Evolutionary conservation across 257 asterid genomes (phyloP).

Genomic region (Buddleja alternifolia): DNA sequence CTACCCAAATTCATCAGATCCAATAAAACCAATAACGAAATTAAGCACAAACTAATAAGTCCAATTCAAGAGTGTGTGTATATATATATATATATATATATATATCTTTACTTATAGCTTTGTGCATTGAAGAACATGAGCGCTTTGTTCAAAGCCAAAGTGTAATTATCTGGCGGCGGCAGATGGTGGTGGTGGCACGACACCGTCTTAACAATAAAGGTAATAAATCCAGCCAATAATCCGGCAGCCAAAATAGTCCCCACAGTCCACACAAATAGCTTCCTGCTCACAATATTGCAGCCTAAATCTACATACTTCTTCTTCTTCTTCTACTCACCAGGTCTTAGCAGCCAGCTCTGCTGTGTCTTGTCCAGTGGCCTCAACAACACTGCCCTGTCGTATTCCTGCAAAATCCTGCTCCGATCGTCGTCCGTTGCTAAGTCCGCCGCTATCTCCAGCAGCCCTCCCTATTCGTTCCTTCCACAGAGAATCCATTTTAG

Average conservation of each 20-base stretch:
- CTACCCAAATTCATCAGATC: slow-evolving; percentile 19
- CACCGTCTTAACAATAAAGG: slow-evolving; percentile 78
- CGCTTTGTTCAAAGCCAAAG: slow-evolving; percentile 80
- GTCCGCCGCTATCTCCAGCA: slow-evolving; percentile 91
- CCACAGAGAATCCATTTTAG: too few relatives aligned
- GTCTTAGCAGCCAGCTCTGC: slow-evolving; percentile 97
- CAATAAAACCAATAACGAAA: neutral
- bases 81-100: too few relatives aligned
- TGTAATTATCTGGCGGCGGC: slow-evolving; percentile 93
- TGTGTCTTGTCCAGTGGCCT: slow-evolving; percentile 93
- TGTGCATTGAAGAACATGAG: slow-evolving; percentile 97
- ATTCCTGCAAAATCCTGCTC: slow-evolving; percentile 84
- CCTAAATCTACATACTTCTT: slow-evolving; percentile 98
- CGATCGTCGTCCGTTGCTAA: slow-evolving; percentile 98
- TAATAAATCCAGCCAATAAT: slow-evolving; percentile 69
- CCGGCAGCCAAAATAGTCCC: slow-evolving; percentile 79
- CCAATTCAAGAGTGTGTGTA: neutral
- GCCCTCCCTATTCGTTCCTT: too few relatives aligned
- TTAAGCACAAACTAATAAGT: neutral
- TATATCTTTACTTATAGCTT: slow-evolving; percentile 59
- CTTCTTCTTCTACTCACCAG: slow-evolving; percentile 97
- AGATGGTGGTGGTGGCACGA: slow-evolving; percentile 70
- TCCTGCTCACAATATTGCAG: slow-evolving; percentile 84
- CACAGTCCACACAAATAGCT: slow-evolving; percentile 87
- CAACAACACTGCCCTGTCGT: slow-evolving; percentile 91